phyloP scores from a whole-genome alignment of 1,284 basidiomycete species.

The Puccinia triticina region DNA sequence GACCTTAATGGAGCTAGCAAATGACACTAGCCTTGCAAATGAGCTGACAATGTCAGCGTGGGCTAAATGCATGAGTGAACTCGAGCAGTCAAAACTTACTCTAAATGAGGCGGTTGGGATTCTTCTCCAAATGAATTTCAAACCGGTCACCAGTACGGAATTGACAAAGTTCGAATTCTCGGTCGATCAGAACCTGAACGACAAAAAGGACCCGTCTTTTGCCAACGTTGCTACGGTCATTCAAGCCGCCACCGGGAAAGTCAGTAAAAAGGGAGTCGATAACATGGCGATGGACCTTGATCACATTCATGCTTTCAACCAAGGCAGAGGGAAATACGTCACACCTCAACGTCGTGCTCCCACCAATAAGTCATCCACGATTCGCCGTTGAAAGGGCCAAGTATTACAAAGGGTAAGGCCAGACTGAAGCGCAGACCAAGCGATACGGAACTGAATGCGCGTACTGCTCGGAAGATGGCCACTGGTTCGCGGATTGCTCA shows the following conservation, averaged over 20 bases:
- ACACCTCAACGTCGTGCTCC: background rate
- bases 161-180: background rate
- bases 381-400: background rate
- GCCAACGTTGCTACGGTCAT: background rate
- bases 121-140: no score
- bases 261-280: background rate
- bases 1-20: no score
- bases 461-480: background rate
- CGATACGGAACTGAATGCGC: background rate
- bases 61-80: background rate
- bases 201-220: background rate
- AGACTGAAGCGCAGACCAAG: background rate
- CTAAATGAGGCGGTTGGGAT: no score
- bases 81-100: background rate
- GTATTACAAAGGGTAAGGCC: background rate
- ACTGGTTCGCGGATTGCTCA: no score
- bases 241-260: background rate
- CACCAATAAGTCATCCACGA: background rate
- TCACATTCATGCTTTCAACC: no score
- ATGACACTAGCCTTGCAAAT: no score
- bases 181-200: background rate
- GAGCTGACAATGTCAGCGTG: no score
- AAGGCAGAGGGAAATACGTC: background rate
- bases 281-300: no score
- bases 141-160: no score